phyloP scores from a whole-genome alignment of 164 flowering plant genomes.

The Sextonia rubra region DNA sequence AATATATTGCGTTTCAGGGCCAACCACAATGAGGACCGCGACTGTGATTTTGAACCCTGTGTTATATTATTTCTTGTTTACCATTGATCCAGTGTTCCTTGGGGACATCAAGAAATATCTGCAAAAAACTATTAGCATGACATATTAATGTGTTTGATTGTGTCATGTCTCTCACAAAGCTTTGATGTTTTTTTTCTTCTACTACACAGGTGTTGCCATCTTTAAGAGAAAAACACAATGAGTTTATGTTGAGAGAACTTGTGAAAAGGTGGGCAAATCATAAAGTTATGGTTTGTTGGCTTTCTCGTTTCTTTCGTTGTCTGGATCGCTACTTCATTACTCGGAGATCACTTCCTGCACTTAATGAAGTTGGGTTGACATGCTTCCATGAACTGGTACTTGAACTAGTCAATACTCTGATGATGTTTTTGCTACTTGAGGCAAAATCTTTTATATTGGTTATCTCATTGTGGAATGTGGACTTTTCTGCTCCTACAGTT shows the following conservation, averaged over 20 bases:
- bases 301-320: slow-evolving; percentile 81
- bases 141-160: too few species aligned
- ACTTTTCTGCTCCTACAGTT: not conserved
- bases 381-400: slow-evolving; percentile 88
- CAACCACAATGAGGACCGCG: too few species aligned
- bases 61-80: too few species aligned
- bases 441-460: not conserved
- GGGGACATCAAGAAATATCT: too few species aligned
- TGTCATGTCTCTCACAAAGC: too few species aligned
- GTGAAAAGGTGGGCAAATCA: slow-evolving; percentile 92
- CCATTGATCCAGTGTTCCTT: too few species aligned
- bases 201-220: slow-evolving; percentile 74
- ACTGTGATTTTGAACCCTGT: too few species aligned
- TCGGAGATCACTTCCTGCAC: slow-evolving; percentile 73
- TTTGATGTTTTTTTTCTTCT: not conserved
- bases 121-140: too few species aligned
- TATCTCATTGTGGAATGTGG: not conserved
- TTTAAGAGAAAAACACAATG: slow-evolving; percentile 85
- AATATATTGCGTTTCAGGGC: too few species aligned
- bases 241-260: slow-evolving; percentile 87
- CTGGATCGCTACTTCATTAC: slow-evolving; percentile 88
- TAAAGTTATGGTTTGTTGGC: slow-evolving; percentile 94
- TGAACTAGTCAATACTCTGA: not conserved
- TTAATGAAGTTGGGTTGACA: slow-evolving; percentile 79
- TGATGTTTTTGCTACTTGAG: not conserved